Base-by-base conservation (phyloP, 805 yeast species). In the Citeromyces matritensis region DNA sequence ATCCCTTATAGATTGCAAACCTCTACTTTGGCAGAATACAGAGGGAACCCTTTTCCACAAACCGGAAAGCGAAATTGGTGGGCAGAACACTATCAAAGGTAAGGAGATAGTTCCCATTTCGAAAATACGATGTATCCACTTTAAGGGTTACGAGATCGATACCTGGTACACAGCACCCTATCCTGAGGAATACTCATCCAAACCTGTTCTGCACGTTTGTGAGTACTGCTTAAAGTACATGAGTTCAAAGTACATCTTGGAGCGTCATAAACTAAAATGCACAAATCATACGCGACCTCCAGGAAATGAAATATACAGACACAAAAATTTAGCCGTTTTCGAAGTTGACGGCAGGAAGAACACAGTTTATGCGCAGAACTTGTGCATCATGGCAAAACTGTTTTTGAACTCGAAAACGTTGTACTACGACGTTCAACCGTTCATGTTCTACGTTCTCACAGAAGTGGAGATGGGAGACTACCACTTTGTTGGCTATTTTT, bases 111-210 rank as follows among this genome's bases (percentile, higher is more conserved):
- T 48, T 44, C 27, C 37, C 26, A 44, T 53, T 32, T 57, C 66
- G 15, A 60, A 64, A 35, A 65, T 80, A 27, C 62, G 66, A 30
- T 69, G 68, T 34, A 74, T 86, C 15, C 84, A 75, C 42, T 73
- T 86, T 40, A 69, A 84, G 24, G 65, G 66, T 28, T 69, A 55
- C 49, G 85, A 79, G 47, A 81, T 91, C 17, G 80, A 78, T 37
- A 82, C 95, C 0, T 84, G 96, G 95, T 86, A 81, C 51, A 70
- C 81, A 3, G 75, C 95, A 1, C 97, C 97, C 2, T 91, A 82
- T 47, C 96, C 97, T 0, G 85, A 80, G 37, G 91, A 82, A 44
- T 82, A 73, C 44, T 69, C 82, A 27, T 63, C 63, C 21, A 67
- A 73, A 29, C 58, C 59, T 27, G 65, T 73, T 3, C 55, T 91